phyloP scores from a whole-genome alignment of 208 protist species.

The Acanthamoeba sp. region DNA sequence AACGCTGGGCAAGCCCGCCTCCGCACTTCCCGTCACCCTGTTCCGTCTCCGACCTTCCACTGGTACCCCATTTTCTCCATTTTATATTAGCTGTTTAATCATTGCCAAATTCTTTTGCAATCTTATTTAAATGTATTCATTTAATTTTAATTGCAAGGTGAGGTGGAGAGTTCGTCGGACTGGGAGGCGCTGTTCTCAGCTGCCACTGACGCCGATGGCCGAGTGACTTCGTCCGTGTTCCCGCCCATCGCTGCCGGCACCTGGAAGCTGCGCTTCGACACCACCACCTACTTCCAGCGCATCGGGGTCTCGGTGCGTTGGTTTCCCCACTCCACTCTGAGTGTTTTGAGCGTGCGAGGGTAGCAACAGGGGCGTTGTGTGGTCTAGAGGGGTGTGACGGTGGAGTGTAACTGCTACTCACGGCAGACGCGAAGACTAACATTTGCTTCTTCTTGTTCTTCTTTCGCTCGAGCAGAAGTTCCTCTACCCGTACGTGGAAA shows the following conservation, averaged over 20 bases:
- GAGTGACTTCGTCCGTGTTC: not conserved
- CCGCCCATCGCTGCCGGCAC: slow-evolving; percentile 54
- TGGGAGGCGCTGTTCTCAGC: slow-evolving; percentile 38
- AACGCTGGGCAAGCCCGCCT: slow-evolving; percentile 56
- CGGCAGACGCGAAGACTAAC: too few relatives aligned
- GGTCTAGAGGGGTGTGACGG: too few relatives aligned
- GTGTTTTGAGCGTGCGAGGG: not conserved
- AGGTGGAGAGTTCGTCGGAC: not conserved
- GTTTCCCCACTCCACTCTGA: not conserved
- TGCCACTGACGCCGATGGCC: slow-evolving; percentile 33
- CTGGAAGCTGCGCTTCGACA: slow-evolving; percentile 69
- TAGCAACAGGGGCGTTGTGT: not conserved
- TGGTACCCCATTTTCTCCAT: not conserved
- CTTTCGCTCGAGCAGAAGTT: not conserved
- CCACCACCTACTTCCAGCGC: slow-evolving; percentile 59
- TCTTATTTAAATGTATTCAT: not conserved
- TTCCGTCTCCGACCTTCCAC: slow-evolving; percentile 1
- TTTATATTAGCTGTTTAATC: not conserved
- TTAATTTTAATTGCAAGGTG: not conserved
- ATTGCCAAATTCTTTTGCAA: not conserved
- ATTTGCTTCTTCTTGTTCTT: too few relatives aligned
- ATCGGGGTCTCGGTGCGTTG: slow-evolving; percentile 8
- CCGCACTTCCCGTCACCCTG: slow-evolving; percentile 58
- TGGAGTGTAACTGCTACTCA: too few relatives aligned
- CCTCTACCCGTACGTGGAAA: slow-evolving; percentile 62